These are phyloP conservation scores for Hypoxylon fragiforme DNA, from an alignment of 495 filamentous ascomycete genomes.

Conservation along the genomic window DNA sequence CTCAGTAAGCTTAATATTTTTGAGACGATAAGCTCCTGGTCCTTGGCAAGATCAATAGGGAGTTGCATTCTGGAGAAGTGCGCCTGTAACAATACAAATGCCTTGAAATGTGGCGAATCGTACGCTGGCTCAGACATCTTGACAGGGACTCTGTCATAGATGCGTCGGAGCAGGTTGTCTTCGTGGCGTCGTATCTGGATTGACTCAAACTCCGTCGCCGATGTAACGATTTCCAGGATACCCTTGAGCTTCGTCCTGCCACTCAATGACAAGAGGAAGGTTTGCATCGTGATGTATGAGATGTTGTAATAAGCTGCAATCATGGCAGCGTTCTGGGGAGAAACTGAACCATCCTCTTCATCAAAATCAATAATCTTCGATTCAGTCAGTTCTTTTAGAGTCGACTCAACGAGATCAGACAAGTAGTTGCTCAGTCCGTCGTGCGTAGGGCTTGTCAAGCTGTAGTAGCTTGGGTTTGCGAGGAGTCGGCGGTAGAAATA, in stretches of 20 bases:
- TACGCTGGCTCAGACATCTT: slow-evolving; percentile 86
- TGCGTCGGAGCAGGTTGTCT: slow-evolving; percentile 80
- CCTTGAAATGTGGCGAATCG: slow-evolving; percentile 97
- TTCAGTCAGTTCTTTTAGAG: slow-evolving; percentile 86
- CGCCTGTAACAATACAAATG: slow-evolving; percentile 92
- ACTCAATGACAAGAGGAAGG: slow-evolving; percentile 92
- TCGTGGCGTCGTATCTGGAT: slow-evolving; percentile 96
- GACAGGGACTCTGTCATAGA: slow-evolving; percentile 92
- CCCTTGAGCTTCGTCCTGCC: slow-evolving; percentile 90
- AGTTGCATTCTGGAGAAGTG: slow-evolving; percentile 98
- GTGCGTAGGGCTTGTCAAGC: slow-evolving; percentile 83
- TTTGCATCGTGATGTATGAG: slow-evolving; percentile 99
- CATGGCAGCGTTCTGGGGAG: slow-evolving; percentile 92
- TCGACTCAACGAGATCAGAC: slow-evolving; percentile 92
- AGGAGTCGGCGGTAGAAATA: slow-evolving; percentile 98
- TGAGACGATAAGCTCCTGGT: slow-evolving; percentile 85
- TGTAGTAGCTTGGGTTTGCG: slow-evolving; percentile 96
- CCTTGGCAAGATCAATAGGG: slow-evolving; percentile 94
- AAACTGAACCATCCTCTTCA: slow-evolving; percentile 91
- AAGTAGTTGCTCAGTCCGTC: slow-evolving; percentile 92
- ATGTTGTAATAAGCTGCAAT: slow-evolving; percentile 99
- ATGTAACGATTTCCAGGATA: slow-evolving; percentile 95
- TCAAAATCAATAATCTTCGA: slow-evolving; percentile 96
- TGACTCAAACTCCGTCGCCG: slow-evolving; percentile 93
- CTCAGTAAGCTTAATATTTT: slow-evolving; percentile 88